Evolutionary conservation across 2,329 filamentous ascomycete genomes (phyloP), one percentile per base, ranked within the genome.

Genomic region (Daldinia sp.): DNA sequence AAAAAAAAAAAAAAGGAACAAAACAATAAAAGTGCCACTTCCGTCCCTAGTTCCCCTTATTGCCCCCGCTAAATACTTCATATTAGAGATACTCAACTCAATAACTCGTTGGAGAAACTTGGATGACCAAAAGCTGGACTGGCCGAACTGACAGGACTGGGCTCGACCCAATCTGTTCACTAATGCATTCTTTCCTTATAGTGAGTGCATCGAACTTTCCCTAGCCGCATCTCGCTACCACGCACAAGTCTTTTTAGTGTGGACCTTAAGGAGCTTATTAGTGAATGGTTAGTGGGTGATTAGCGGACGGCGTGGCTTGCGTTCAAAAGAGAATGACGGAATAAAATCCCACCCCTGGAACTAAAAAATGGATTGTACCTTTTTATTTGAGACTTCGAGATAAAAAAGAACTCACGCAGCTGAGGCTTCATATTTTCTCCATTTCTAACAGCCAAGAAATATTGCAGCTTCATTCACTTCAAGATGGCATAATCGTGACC

Each of bases 261-360:
- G 47, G 37, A 60, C 48, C 34, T 57, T 57, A 53, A 23, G 34
- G 39, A 52, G 58, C 37, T 43, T 32, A 45, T 52, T 52, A 39
- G 53, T 45, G 30, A 52, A 32, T 43, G 48, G 45, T 21, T 43
- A 47, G 13, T 23, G 21, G 23, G 27, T 15, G 41, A 11, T 35
- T 15, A 27, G 13, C n/a, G 47, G 15, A 35, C 17, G 15, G 1
- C 51, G 54, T 59, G 58, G 60, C 21, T 53, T 39, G 30, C 50
- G 41, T 53, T 58, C 35, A 15, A 57, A n/a, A 61, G 48, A 58
- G 39, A 51, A 52, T 64, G 64, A 66, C 61, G 64, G 64, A 64
- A 66, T 66, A 51, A 32, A 23, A 23, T 25, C 13, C 13, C 43
- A 61, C 64, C 63, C 61, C 60, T 66, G 48, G 45, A 23, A 56